Evolutionary conservation across 257 asterid genomes (phyloP).

Genomic region (Primulina huaijiensis): DNA sequence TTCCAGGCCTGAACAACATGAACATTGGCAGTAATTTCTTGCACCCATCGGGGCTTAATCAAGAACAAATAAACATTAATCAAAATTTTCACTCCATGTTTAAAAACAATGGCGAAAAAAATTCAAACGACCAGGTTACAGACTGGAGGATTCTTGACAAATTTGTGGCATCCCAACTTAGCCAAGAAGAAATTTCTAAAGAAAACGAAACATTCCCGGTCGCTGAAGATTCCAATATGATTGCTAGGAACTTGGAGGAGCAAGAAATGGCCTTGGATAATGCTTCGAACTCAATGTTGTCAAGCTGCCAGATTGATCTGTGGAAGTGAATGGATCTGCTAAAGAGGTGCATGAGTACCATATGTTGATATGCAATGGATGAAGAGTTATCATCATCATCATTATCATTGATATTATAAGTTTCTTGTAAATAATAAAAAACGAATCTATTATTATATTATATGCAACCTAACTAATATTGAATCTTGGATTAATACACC

Average conservation of each 20-base stretch:
- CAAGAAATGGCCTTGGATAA: slow-evolving; percentile 43
- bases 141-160: slow-evolving; percentile 89
- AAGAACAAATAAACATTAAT: slow-evolving; percentile 30
- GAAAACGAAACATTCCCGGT: slow-evolving; percentile 34
- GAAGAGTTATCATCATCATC: not conserved
- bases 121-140: slow-evolving; percentile 38
- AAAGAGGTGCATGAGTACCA: slow-evolving; percentile 12
- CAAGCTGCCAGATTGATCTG: slow-evolving; percentile 46
- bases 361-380: not conserved
- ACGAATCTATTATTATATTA: slow-evolving; percentile 32
- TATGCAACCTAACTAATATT: slow-evolving; percentile 13
- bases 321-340: slow-evolving; percentile 38
- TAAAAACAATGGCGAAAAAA: slow-evolving; percentile 25
- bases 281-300: slow-evolving; percentile 42
- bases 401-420: slow-evolving; percentile 23
- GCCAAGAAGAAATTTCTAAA: slow-evolving; percentile 55
- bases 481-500: slow-evolving; percentile 13
- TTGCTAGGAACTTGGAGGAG: slow-evolving; percentile 31
- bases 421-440: slow-evolving; percentile 6
- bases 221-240: slow-evolving; percentile 29
- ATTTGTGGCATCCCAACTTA: slow-evolving; percentile 84
- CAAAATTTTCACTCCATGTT: slow-evolving; percentile 33
- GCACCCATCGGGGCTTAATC: slow-evolving; percentile 25
- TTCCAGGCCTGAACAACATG: slow-evolving; percentile 27
- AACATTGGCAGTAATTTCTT: slow-evolving; percentile 21